Conservation (phyloP, 139 green algal species). For the Haematococcus lacustris region DNA sequence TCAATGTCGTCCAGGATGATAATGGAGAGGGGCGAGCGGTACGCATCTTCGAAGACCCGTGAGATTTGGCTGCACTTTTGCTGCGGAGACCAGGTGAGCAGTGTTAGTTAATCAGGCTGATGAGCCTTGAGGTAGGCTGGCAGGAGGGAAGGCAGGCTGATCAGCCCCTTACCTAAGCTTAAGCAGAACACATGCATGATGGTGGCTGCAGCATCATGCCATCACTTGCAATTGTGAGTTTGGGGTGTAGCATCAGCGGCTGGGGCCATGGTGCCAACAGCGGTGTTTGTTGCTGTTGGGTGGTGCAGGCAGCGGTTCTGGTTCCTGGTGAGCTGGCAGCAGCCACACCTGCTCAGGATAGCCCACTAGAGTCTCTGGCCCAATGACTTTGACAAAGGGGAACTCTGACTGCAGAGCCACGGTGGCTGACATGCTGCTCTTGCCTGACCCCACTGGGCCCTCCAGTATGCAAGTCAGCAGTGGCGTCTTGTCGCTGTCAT, state of each 20-base stretch:
- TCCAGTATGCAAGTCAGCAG: slow-evolving; percentile 86
- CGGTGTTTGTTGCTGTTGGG: too few relatives aligned
- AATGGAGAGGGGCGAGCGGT: slow-evolving; percentile 81
- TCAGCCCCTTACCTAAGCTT: too few relatives aligned
- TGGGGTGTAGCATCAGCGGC: too few relatives aligned
- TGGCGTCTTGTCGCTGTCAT: slow-evolving; percentile 73
- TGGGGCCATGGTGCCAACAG: too few relatives aligned
- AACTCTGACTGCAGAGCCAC: slow-evolving; percentile 79
- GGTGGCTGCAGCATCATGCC: too few relatives aligned
- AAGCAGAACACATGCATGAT: too few relatives aligned
- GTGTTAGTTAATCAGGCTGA: too few relatives aligned
- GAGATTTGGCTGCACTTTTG: slow-evolving; percentile 50
- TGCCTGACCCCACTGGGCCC: slow-evolving; percentile 78
- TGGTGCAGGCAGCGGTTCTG: too few relatives aligned
- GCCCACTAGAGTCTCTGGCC: slow-evolving; percentile 81
- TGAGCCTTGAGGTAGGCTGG: too few relatives aligned
- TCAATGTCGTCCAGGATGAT: slow-evolving; percentile 97
- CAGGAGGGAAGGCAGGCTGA: too few relatives aligned
- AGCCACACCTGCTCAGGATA: slow-evolving; percentile 68
- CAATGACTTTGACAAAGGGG: slow-evolving; percentile 91
- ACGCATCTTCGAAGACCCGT: slow-evolving; percentile 93
- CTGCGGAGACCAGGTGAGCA: slow-evolving; percentile 8
- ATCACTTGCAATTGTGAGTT: too few relatives aligned
- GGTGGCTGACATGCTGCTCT: slow-evolving; percentile 89
- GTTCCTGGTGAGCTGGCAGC: too few relatives aligned